Evolutionary conservation across 2,329 filamentous ascomycete genomes (phyloP).

Genomic region (Cercospora sp.): DNA sequence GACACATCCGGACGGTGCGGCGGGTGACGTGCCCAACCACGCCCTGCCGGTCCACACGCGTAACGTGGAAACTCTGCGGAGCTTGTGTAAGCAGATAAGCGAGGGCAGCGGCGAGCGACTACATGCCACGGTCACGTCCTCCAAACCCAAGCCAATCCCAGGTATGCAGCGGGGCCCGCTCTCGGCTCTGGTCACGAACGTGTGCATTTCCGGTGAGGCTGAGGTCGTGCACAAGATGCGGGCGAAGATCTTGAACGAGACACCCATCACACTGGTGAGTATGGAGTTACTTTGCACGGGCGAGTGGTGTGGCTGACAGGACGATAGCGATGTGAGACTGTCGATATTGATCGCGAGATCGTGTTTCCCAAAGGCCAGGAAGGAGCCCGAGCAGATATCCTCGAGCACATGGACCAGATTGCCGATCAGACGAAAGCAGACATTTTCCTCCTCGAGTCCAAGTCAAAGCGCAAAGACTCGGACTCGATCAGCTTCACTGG

Average conservation of each 20-base stretch:
- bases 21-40: conserved; percentile 80
- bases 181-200: conserved; percentile 67
- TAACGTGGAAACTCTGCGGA: conserved; percentile 77
- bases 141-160: conserved; percentile 66
- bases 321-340: conserved; percentile 78
- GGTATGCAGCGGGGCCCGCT: conserved; percentile 53
- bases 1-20: conserved; percentile 86
- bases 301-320: conserved; percentile 32
- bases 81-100: conserved; percentile 79
- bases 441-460: conserved; percentile 92
- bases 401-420: conserved; percentile 82
- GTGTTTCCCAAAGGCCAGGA: conserved; percentile 71
- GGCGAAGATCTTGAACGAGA: conserved; percentile 86
- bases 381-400: conserved; percentile 63
- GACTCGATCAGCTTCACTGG: conserved; percentile 76
- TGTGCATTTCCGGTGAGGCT: conserved; percentile 83
- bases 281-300: conserved; percentile 13
- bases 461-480: conserved; percentile 66
- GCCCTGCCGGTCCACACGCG: conserved; percentile 88
- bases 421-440: conserved; percentile 89
- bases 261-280: conserved; percentile 86
- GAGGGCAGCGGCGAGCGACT: conserved; percentile 63
- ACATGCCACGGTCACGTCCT: conserved; percentile 79
- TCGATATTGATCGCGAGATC: conserved; percentile 89
- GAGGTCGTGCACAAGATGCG: conserved; percentile 88